Base-by-base conservation (phyloP, 1,284 basidiomycete genomes). In the Hemileccinum hortonii region DNA sequence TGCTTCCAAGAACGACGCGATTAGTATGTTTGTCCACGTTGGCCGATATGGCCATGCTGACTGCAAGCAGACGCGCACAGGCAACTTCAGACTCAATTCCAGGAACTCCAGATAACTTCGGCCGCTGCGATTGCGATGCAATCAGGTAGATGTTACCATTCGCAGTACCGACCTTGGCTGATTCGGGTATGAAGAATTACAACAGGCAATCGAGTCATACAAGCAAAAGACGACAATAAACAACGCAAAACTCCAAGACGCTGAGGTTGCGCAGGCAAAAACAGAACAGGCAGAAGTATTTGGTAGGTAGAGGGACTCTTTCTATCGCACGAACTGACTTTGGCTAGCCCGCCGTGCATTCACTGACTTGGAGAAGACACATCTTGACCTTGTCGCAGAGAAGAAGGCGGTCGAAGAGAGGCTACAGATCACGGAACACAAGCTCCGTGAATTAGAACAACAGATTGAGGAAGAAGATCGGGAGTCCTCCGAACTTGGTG, bases 401-500 rank as follows among this genome's bases (percentile, higher is more conserved):
- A 76, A 79, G 18, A 81, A 85, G 56, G 73, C 72, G 8, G 66
- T 74, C 0, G 78, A 85, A 58, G 76, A 81, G 38, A 75, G 75
- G 10, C 62, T 87, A 14, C 74, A 77, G 45, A 65, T 65, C 1
- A 74, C 83, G 1, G 84, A 87, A 58, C 70, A 74, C 39, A 80
- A 79, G 46, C 66, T 87, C 21, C 78, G 75, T 18, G 82, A 87
- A 41, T 71, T 92, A 4, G 83, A 89, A 58, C 70, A 74, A 22
- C 82, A 82, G 57, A 73, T 90, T 1, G 84, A 87, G 36, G 84
- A 87, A 49, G 87, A 85, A 55, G 80, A 80, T 26, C 78, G 80
- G 5, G 85, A 87, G 54, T 79, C 80, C n/a, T 80, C 85, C 24
- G 85, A 90, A 55, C 72, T 85, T 38, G 82, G 80, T 33, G 66